phyloP scores from a whole-genome alignment of 306 rosid genomes.

The Abrus precatorius region DNA sequence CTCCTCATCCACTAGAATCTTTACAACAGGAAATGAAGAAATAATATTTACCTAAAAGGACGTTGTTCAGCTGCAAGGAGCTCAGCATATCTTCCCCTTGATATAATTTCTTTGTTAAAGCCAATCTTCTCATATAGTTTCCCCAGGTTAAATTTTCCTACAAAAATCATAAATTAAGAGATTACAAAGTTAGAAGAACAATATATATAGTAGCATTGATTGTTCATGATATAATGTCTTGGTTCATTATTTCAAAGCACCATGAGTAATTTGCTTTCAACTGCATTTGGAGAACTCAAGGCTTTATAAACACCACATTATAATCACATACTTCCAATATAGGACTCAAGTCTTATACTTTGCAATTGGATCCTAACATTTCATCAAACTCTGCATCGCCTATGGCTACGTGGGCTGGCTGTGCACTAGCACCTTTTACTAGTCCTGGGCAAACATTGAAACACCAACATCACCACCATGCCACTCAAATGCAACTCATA shows the following conservation, averaged over 20 bases:
- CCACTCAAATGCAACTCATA: no score
- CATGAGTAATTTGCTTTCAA: slow-evolving; percentile 38
- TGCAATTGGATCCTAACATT: no score
- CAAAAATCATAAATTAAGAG: slow-evolving; percentile 33
- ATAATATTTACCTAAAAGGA: slow-evolving; percentile 75
- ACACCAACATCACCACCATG: no score
- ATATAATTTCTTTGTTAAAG: slow-evolving; percentile 87
- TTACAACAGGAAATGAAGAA: slow-evolving; percentile 14
- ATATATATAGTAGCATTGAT: slow-evolving; percentile 14
- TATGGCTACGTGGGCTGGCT: no score
- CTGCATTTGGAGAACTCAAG: neutral
- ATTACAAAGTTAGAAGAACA: slow-evolving; percentile 15
- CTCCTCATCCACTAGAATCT: slow-evolving; percentile 36
- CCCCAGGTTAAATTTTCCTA: slow-evolving; percentile 87
- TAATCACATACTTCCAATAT: no score
- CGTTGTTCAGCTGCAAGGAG: slow-evolving; percentile 85
- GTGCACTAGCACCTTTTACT: no score
- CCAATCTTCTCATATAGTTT: slow-evolving; percentile 96
- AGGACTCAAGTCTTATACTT: no score
- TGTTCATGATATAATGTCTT: slow-evolving; percentile 24
- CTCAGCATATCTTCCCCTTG: slow-evolving; percentile 95
- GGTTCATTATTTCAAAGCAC: slow-evolving; percentile 1
- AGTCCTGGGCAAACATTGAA: no score
- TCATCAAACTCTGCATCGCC: no score
- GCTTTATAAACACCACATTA: no score